Conservation (phyloP, 2,329 filamentous ascomycete species). For the Trichoderma cornu-damae region DNA sequence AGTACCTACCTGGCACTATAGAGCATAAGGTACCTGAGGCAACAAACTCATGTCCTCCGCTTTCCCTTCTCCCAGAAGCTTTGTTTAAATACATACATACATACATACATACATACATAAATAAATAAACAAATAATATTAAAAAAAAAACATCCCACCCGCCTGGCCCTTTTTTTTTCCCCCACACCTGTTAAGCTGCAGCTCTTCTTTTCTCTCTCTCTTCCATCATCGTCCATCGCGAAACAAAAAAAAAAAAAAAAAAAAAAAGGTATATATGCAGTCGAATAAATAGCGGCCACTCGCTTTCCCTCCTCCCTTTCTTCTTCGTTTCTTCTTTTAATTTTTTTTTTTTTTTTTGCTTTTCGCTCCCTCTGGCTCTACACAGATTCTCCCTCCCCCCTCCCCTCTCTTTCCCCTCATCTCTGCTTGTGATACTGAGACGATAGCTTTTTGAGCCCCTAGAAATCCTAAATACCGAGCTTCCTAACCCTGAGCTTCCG, state of each 20-base stretch:
- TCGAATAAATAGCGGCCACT: background rate
- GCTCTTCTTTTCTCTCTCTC: background rate
- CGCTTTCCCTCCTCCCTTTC: too few species aligned
- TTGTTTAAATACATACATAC: too few species aligned
- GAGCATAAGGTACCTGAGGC: too few species aligned
- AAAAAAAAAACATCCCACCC: constrained; percentile 13
- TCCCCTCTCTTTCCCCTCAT: background rate
- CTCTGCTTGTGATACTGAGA: constrained; percentile 2
- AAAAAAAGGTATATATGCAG: constrained; percentile 1
- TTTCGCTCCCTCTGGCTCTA: constrained; percentile 15
- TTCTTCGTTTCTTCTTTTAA: too few species aligned
- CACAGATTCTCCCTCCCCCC: constrained; percentile 4
- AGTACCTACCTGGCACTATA: too few species aligned
- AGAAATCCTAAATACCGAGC: too few species aligned
- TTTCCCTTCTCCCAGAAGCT: too few species aligned
- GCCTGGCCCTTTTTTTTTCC: background rate
- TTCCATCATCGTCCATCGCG: background rate
- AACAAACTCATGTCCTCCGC: too few species aligned
- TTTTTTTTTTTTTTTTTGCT: too few species aligned
- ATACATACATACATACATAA: too few species aligned
- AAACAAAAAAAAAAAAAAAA: background rate
- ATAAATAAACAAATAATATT: too few species aligned
- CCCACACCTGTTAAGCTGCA: constrained; percentile 1
- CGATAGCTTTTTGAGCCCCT: background rate
- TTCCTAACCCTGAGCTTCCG: constrained; percentile 7